phyloP scores from a whole-genome alignment of 805 yeast genomes.

The Suhomyces vadensis region DNA sequence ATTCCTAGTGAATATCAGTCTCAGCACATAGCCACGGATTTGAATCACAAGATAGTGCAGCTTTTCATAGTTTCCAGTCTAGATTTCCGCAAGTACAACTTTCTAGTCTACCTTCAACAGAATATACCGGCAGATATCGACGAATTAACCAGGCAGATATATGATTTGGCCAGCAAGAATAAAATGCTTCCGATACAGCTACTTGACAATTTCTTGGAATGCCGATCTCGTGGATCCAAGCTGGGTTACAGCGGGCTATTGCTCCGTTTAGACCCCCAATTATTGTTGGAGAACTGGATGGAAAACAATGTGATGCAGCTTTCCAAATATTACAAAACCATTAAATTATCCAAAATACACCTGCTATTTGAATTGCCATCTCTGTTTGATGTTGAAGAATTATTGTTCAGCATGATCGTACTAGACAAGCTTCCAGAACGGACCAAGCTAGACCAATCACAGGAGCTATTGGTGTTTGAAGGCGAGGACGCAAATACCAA shows the following conservation, averaged over 20 bases:
- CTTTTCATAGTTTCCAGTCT: slow-evolving; percentile 32
- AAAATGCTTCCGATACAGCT: slow-evolving; percentile 17
- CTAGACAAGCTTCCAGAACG: slow-evolving; percentile 30
- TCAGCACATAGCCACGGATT: neutral
- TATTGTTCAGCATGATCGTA: slow-evolving; percentile 37
- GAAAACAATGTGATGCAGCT: slow-evolving; percentile 35
- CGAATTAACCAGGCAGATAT: slow-evolving; percentile 8
- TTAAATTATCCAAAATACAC: slow-evolving; percentile 21
- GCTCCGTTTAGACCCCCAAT: neutral
- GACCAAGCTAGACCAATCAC: slow-evolving; percentile 36
- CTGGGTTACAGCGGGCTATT: slow-evolving; percentile 10
- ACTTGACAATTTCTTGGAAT: slow-evolving; percentile 17
- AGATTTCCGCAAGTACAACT: slow-evolving; percentile 34
- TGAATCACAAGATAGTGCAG: slow-evolving; percentile 30
- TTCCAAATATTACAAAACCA: slow-evolving; percentile 30
- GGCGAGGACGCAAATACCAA: slow-evolving; percentile 1
- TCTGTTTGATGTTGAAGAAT: slow-evolving; percentile 23
- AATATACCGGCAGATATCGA: neutral
- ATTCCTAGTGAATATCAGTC: slow-evolving; percentile 6
- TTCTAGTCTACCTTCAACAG: slow-evolving; percentile 20
- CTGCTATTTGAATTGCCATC: slow-evolving; percentile 18
- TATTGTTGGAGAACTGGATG: slow-evolving; percentile 13
- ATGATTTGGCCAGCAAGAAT: slow-evolving; percentile 11
- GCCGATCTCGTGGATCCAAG: neutral
- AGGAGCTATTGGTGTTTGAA: slow-evolving; percentile 24